These are phyloP conservation scores for Erodium texanum DNA, from an alignment of 441 rosid genomes.

Conservation along the genomic window DNA sequence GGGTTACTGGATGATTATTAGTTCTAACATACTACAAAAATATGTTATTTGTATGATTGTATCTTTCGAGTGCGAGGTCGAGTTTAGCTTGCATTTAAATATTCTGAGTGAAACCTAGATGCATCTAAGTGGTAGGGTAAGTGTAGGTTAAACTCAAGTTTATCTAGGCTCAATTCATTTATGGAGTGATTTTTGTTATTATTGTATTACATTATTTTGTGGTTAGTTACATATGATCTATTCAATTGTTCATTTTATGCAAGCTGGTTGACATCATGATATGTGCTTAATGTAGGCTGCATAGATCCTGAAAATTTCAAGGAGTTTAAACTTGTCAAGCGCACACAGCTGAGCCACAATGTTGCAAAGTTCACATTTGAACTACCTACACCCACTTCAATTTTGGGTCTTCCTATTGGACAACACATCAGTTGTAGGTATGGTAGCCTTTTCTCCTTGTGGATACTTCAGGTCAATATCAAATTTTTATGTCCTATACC, in stretches of 20 bases:
- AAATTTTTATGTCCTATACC: not conserved
- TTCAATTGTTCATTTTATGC: not conserved
- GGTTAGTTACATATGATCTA: not conserved
- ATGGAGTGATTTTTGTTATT: not conserved
- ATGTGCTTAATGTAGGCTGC: conserved; percentile 25
- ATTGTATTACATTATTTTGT: not conserved
- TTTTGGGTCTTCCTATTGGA: conserved; percentile 44
- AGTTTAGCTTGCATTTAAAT: not conserved
- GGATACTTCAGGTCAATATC: not conserved
- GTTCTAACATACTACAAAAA: not conserved
- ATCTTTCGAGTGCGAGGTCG: not conserved
- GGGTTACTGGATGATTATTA: not conserved
- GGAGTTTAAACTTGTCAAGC: conserved; percentile 37
- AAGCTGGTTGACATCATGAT: not conserved
- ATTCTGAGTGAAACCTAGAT: not conserved
- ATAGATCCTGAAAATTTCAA: conserved; percentile 39
- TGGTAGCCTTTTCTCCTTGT: not conserved
- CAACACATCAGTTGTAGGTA: conserved; percentile 47
- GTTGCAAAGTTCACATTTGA: conserved; percentile 40
- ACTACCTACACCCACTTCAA: conserved; percentile 38
- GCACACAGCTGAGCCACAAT: conserved; percentile 36
- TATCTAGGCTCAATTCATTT: not conserved
- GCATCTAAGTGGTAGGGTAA: not conserved
- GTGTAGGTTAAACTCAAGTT: not conserved
- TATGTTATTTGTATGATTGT: not conserved